Evolutionary conservation across 257 asterid genomes (phyloP), one percentile per base, ranked within the genome.

Genomic region (Penstemon barbatus): DNA sequence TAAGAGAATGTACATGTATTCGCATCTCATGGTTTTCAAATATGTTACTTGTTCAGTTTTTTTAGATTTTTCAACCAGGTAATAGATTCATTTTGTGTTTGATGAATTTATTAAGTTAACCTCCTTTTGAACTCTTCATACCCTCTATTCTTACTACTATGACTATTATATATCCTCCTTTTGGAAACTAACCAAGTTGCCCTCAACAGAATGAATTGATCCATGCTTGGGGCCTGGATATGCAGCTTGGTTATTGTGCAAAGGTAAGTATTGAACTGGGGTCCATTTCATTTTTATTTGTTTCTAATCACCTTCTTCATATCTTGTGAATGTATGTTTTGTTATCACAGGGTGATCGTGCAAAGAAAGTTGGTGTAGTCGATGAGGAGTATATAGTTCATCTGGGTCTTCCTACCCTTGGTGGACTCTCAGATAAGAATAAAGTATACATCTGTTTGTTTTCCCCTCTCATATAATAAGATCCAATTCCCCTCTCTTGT

Each of bases 211-310:
- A 92, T 12, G 98, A 92, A 77, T 76, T 93, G 89, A 86, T 93
- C 80, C 99, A 93, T 57, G 98, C 92, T 15, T 93, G 98, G 98
- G 98, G 98, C 25, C 83, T 93, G 59, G 98, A 93, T 75, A 80
- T 61, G 86, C 84, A 82, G 86, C 97, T 93, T 4, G 99, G 99
- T 52, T 93, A 93, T 70, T 93, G 97, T 78, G 96, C 98, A 13
- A 97, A 91, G 96, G 99, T 63, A 76, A 84, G 81, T 80, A 53
- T 45, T 11, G 42, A 7, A 42, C 67, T 64, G 15, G 19, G 42
- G 5, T 6, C 5, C 8, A 4, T 8, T 37, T 63, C 25, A 4
- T 37, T 60, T 39, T 15, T 12, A 48, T 68, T 66, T 41, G 33
- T 40, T 36, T 50, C 61, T 12, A 10, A 36, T 54, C 7, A n/a